Conservation (phyloP, 352 stramenopile species). For the Phytophthora constricta region DNA sequence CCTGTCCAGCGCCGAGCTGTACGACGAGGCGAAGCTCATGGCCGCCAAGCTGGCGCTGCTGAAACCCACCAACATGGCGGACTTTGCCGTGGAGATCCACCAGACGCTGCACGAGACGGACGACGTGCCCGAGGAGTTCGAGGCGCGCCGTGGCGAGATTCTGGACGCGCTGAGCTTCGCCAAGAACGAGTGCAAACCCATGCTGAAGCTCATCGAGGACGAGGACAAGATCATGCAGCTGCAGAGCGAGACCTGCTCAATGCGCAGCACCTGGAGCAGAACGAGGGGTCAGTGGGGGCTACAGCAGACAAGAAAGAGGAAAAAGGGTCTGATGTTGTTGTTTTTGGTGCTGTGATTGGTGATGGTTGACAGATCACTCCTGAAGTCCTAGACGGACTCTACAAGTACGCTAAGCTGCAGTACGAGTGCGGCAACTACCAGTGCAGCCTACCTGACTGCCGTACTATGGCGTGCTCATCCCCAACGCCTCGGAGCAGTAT, state of each 20-base stretch:
- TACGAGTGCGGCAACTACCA: conserved; percentile 98
- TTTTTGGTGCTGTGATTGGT: background rate
- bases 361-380: conserved; percentile 73
- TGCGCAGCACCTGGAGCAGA: conserved; percentile 78
- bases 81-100: conserved; percentile 97
- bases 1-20: conserved; percentile 89
- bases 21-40: conserved; percentile 92
- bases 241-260: conserved; percentile 84
- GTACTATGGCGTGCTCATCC: conserved; percentile 90
- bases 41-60: conserved; percentile 92
- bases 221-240: conserved; percentile 89
- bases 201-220: conserved; percentile 85
- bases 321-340: conserved; percentile 6
- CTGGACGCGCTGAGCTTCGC: conserved; percentile 76
- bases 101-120: conserved; percentile 89
- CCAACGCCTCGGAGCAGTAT: conserved; percentile 87
- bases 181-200: conserved; percentile 76
- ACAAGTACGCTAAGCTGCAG: conserved; percentile 96
- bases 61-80: conserved; percentile 96
- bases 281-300: too few relatives aligned
- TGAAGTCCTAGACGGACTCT: conserved; percentile 91
- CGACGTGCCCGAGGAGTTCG: conserved; percentile 82
- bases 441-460: conserved; percentile 90
- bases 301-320: background rate
- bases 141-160: conserved; percentile 78